These are phyloP conservation scores for Pleurotus salmoneostramineus DNA, from an alignment of 768 basidiomycete species.

Conservation along the genomic window DNA sequence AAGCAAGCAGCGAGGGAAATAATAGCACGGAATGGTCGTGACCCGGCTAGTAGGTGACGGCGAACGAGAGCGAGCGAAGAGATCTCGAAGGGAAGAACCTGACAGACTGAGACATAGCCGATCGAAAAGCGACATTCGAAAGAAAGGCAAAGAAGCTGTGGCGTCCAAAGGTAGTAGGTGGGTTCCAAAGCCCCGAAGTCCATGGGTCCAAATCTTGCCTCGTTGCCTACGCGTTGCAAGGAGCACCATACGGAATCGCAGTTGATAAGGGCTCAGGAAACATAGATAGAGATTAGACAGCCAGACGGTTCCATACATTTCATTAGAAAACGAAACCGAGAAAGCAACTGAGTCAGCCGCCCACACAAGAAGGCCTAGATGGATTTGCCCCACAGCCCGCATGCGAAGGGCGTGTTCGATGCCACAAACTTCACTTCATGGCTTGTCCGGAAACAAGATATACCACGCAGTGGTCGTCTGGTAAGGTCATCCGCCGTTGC, in stretches of 20 bases:
- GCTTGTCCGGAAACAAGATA: conserved; percentile 1
- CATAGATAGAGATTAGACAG: conserved; percentile 1
- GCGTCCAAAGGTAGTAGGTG: conserved; percentile 5
- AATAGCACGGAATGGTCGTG: too few relatives aligned
- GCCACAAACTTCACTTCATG: too few relatives aligned
- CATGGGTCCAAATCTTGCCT: conserved; percentile 1
- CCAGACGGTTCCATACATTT: not conserved
- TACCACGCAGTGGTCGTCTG: not conserved
- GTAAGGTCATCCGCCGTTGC: not conserved
- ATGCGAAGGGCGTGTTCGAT: not conserved
- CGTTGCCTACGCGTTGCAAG: conserved; percentile 4
- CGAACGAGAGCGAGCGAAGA: not conserved
- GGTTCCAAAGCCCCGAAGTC: conserved; percentile 6
- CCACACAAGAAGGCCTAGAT: not conserved
- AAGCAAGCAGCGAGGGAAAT: too few relatives aligned
- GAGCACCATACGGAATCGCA: conserved; percentile 3
- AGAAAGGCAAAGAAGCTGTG: not conserved
- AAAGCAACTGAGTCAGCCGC: not conserved
- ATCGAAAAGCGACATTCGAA: too few relatives aligned
- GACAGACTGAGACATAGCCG: not conserved
- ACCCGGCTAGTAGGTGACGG: not conserved
- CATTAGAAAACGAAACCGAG: not conserved
- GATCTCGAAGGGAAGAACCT: not conserved
- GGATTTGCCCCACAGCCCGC: not conserved
- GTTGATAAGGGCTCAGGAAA: conserved; percentile 4